A percentile compares a stretch with the other conserved stretches of the same genome.
Conservation (phyloP, 202 grass and related monocot genomes). For the Tripidium arundinaceum region DNA sequence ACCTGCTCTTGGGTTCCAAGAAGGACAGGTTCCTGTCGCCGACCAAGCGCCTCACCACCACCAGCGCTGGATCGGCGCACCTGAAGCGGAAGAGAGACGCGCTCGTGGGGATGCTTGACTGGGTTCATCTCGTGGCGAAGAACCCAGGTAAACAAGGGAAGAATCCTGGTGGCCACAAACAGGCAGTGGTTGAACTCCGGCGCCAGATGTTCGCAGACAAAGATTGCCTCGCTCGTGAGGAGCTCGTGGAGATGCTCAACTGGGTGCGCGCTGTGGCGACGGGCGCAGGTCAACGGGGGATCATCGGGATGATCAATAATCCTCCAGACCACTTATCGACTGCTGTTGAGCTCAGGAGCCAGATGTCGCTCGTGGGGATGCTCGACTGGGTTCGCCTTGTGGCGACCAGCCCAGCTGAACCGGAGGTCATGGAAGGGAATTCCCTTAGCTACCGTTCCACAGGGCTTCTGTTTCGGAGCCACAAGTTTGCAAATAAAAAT, state of each 20-base stretch:
- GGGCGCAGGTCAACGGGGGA: background rate
- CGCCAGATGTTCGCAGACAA: background rate
- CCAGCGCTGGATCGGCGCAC: background rate
- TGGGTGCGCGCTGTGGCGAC: conserved; percentile 37
- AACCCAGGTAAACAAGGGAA: background rate
- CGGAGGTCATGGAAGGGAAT: background rate
- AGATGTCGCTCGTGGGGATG: conserved; percentile 4
- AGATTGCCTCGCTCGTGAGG: background rate
- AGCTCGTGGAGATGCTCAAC: conserved; percentile 17
- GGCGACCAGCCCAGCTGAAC: conserved; percentile 33
- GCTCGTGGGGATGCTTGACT: conserved; percentile 29
- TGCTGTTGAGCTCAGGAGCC: background rate
- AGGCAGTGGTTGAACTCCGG: background rate
- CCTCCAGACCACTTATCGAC: background rate
- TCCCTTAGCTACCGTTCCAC: background rate
- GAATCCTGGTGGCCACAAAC: background rate
- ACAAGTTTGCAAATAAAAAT: conserved; percentile 18
- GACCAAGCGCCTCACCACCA: background rate
- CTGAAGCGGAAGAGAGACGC: conserved; percentile 43
- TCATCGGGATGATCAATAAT: background rate
- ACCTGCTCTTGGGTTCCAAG: background rate
- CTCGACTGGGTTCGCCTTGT: conserved; percentile 32
- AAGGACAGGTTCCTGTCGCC: conserved; percentile 27
- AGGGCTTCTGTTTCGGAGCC: background rate
- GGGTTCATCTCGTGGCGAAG: conserved; percentile 41